phyloP scores from a whole-genome alignment of 768 basidiomycete genomes.

The Tephrocybe sp. region DNA sequence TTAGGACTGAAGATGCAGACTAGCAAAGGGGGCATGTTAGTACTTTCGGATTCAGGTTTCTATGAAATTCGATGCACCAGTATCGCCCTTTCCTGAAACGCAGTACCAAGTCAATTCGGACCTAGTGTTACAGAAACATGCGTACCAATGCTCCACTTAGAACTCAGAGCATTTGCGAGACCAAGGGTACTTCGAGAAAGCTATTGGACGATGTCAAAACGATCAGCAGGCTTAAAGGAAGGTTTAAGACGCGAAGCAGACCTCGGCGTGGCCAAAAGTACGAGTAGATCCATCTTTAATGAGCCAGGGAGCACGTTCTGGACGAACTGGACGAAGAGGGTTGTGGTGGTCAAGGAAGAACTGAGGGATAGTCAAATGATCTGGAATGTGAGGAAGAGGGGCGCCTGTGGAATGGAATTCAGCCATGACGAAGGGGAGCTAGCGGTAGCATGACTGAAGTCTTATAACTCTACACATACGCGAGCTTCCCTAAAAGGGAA shows the following conservation, averaged over 20 bases:
- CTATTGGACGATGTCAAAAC: conserved; percentile 21
- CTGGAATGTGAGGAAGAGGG: conserved; percentile 48
- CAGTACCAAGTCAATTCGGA: conserved; percentile 1
- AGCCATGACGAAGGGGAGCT: conserved; percentile 21
- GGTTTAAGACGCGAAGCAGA: conserved; percentile 20
- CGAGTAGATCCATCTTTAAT: conserved; percentile 56
- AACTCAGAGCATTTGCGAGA: conserved; percentile 52
- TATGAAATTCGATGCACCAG: conserved; percentile 34
- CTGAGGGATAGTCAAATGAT: conserved; percentile 63
- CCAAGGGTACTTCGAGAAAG: conserved; percentile 40
- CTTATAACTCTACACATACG: too few species aligned
- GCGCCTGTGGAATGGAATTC: conserved; percentile 28
- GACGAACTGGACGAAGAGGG: conserved; percentile 41
- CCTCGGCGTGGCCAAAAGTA: conserved; percentile 43
- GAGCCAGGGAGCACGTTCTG: conserved; percentile 47
- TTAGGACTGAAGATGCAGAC: conserved; percentile 68
- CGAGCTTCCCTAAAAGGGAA: not conserved
- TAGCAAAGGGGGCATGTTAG: conserved; percentile 18
- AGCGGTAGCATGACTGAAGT: not conserved
- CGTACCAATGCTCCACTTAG: conserved; percentile 48
- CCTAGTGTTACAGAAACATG: not conserved
- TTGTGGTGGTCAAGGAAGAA: conserved; percentile 54
- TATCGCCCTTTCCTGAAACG: conserved; percentile 43
- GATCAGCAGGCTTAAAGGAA: not conserved
- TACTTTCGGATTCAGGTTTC: not conserved